Evolutionary conservation across 306 rosid species (phyloP), one percentile per base, ranked within the genome.

Genomic region (Gastrolobium bilobum): DNA sequence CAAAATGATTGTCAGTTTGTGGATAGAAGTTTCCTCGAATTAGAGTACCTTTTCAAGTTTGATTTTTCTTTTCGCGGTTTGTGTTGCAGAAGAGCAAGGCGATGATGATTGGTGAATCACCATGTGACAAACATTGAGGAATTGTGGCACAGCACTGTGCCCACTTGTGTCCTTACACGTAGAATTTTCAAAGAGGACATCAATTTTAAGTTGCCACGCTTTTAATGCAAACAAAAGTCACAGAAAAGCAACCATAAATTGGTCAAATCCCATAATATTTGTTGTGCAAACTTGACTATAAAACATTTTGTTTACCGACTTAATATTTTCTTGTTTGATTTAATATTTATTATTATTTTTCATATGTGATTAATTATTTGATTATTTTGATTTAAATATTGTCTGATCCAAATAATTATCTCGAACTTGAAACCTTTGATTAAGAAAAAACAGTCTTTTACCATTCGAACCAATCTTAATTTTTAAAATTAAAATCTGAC

Each of bases 21-120:
- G 6, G 6, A 37, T 10, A 35, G 80, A 79, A 82, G 42, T 70
- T 82, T 82, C 89, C 7, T 63, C 65, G 77, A 75, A 82, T 65
- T 51, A 52, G 51, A 75, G 26, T 33, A 47, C 4, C 15, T 8
- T 26, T 53, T 40, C 63, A 54, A 48, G 29, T 78, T 75, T 82
- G 82, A 79, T 68, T 69, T 69, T 78, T 82, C 61, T 69, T 43
- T 61, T 39, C 1, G 30, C 4, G 33, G 0, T 68, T 35, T 59
- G 1, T 30, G 61, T 9, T 48, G 6, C 10, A 46, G 30, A 62
- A 10, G 7, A 13, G 43, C 57, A 46, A 47, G 31, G 60, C 4
- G 33, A 34, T 10, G 67, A 37, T 33, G 13, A 68, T 46, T 46
- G 52, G 46, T 51, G 65, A 78, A 53, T 73, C 83, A 79, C 31